These are phyloP conservation scores for Tilletia walkeri DNA, from an alignment of 1,284 basidiomycete species.

Conservation along the genomic window DNA sequence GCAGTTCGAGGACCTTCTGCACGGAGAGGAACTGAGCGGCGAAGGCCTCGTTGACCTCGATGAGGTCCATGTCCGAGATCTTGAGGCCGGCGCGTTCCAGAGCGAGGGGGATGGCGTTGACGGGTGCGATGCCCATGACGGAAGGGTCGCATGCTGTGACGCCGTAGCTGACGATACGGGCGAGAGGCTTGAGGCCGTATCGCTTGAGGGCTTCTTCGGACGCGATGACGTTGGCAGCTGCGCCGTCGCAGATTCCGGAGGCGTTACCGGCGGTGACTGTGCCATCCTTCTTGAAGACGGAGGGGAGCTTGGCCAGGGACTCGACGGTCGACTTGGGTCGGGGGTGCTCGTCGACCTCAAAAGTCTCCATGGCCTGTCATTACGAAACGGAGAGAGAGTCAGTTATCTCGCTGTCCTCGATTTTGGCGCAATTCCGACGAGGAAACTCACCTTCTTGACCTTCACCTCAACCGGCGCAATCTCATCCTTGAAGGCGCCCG, in stretches of 20 bases:
- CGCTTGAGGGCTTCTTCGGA: slow-evolving; percentile 84
- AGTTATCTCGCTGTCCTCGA: neutral
- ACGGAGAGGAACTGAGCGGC: slow-evolving; percentile 88
- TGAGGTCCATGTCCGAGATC: slow-evolving; percentile 61
- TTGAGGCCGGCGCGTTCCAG: slow-evolving; percentile 56
- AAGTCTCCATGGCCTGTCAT: slow-evolving; percentile 33
- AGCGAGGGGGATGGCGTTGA: slow-evolving; percentile 57
- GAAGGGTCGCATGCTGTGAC: slow-evolving; percentile 62
- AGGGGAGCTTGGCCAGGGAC: slow-evolving; percentile 79
- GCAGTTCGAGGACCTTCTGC: slow-evolving; percentile 79
- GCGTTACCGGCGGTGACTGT: slow-evolving; percentile 94
- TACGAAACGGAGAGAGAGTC: neutral
- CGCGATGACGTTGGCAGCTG: slow-evolving; percentile 91
- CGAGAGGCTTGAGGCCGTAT: slow-evolving; percentile 79
- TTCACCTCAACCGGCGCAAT: slow-evolving; percentile 56
- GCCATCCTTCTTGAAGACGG: slow-evolving; percentile 84
- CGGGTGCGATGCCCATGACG: slow-evolving; percentile 65
- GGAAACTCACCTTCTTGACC: slow-evolving; percentile 40
- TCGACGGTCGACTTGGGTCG: slow-evolving; percentile 82
- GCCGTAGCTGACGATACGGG: slow-evolving; percentile 73
- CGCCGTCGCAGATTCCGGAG: slow-evolving; percentile 92
- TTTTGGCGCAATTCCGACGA: neutral
- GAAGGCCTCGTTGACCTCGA: slow-evolving; percentile 74
- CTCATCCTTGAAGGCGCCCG: slow-evolving; percentile 58
- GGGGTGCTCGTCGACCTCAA: slow-evolving; percentile 61